Base-by-base conservation (phyloP, 2,329 filamentous ascomycete species). In the Westerdykella aurantiaca region DNA sequence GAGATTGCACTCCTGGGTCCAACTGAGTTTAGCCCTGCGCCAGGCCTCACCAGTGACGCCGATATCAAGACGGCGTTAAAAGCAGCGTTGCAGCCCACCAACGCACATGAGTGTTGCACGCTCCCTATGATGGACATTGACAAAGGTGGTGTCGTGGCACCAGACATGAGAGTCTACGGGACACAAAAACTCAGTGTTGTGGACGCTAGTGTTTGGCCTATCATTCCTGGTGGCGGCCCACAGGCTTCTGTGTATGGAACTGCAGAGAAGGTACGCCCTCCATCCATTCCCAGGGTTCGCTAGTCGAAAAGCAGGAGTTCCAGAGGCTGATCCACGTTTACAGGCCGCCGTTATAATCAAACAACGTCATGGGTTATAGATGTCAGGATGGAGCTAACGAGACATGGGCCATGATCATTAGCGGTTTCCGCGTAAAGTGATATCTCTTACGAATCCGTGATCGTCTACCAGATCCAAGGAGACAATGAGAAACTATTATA, bases 1-100 rank as follows among this genome's bases (percentile, higher is more conserved):
- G 55, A 64, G 2, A 57, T 69, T 44, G 47, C 53, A 13, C 45
- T 52, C 7, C 44, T 69, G 2, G 61, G 57, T n/a, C 47, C 65
- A 1, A 41, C 50, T 1, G 66, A 69, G 46, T 47, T 51, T 4
- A 41, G 54, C 5, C 67, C 67, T 2, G 52, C 48, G 13, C 43
- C 47, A 0, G 63, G 60, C 12, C 6, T 48, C 12, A 43, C 38
- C 2, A 43, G 50, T 34, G 17, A 35, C 7, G 39, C 44, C 2
- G 39, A 38, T 2, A 48, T 53, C 16, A 49, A 47, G 25, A 46
- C 42, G 10, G 42, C 23, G 9, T 37, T 56, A 18, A 53, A 48
- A 40, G 34, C 22, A 0, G 29, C 38, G 0, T 29, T 54, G 14
- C 16, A 40, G 21, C 51, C 51, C 2, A 48, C 40, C 16, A 56